Percentiles rank a stretch among this genome's conserved stretches.
phyloP scores from a whole-genome alignment of 1,139 yeast genomes.

The Diutina scorzettiae region DNA sequence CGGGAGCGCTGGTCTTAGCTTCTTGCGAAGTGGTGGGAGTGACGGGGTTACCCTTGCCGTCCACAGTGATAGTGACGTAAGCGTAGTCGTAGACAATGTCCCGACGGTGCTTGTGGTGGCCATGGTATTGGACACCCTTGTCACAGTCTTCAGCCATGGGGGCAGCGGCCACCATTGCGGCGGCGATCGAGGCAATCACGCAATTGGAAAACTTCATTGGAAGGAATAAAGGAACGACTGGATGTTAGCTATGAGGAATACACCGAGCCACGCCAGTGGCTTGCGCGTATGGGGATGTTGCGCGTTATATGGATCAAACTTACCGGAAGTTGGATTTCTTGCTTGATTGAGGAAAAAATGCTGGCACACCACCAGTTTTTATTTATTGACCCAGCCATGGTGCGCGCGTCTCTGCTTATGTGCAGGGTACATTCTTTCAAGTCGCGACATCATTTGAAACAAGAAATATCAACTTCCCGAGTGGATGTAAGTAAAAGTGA shows the following conservation, averaged over 20 bases:
- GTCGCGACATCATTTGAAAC: too few species aligned
- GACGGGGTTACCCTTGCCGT: constrained; percentile 46
- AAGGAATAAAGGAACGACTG: constrained; percentile 2
- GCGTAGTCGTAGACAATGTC: constrained; percentile 75
- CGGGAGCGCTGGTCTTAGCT: constrained; percentile 8
- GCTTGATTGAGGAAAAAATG: background rate
- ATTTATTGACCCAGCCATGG: background rate
- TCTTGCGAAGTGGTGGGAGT: constrained; percentile 11
- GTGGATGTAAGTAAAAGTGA: too few species aligned
- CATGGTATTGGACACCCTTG: constrained; percentile 22
- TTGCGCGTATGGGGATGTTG: too few species aligned
- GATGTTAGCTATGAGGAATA: too few species aligned
- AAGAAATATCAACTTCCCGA: too few species aligned
- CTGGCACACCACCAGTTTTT: background rate
- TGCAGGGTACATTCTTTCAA: too few species aligned
- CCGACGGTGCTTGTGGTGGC: constrained; percentile 55
- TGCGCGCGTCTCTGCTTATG: too few species aligned
- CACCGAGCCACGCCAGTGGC: too few species aligned
- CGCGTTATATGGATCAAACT: too few species aligned
- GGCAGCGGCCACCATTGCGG: background rate
- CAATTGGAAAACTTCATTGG: constrained; percentile 4
- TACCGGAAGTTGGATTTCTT: constrained; percentile 5
- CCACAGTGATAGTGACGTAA: constrained; percentile 35
- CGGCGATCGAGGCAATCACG: constrained; percentile 1
- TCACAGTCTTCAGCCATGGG: constrained; percentile 22